Conservation (phyloP, 1,139 yeast species). For the Saccharomyces hybrid region DNA sequence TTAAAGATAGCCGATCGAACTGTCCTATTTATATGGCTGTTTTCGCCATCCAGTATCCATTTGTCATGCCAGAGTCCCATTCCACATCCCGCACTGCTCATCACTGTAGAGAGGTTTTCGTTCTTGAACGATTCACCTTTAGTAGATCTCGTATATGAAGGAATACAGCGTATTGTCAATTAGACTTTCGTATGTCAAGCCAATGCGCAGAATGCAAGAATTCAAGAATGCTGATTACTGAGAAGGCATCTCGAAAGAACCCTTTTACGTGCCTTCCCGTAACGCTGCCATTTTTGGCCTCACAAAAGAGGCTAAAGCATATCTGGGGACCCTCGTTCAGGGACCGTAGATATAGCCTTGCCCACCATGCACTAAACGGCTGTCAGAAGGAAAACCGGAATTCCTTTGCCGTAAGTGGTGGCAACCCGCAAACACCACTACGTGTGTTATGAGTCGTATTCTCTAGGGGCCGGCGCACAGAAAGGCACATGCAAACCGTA, state of each 20-base stretch:
- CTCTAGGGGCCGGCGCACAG: too few species aligned
- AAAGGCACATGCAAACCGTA: too few species aligned
- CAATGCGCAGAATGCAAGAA: neutral
- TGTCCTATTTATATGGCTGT: neutral
- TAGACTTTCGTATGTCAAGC: neutral
- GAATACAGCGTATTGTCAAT: neutral
- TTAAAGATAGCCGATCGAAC: neutral
- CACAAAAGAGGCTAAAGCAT: neutral
- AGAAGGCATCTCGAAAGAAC: neutral
- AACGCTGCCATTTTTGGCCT: neutral
- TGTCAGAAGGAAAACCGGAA: neutral
- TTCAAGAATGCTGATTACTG: neutral
- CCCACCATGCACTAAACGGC: neutral
- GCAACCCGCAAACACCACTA: too few species aligned
- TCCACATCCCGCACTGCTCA: too few species aligned
- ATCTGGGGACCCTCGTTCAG: neutral
- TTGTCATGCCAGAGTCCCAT: too few species aligned
- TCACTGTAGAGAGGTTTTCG: neutral
- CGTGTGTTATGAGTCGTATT: too few species aligned
- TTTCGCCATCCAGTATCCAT: neutral
- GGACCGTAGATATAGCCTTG: neutral
- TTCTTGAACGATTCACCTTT: neutral
- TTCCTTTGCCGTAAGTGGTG: too few species aligned
- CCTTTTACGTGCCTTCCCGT: neutral
- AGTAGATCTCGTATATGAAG: neutral